Base-by-base conservation (phyloP, 176 grass and related monocot genomes). In the Aechmea fasciata region DNA sequence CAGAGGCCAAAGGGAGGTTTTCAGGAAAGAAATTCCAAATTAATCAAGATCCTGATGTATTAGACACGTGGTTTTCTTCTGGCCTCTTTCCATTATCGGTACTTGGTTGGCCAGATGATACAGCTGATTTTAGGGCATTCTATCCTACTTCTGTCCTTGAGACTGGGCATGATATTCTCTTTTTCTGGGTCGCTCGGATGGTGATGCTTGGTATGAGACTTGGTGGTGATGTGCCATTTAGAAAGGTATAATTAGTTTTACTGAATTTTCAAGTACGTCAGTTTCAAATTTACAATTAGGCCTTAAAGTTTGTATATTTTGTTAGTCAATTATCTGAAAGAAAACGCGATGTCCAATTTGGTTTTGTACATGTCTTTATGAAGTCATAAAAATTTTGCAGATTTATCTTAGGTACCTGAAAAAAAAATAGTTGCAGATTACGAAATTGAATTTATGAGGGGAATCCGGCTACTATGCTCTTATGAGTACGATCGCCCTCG, bases 171-270 rank as follows among this genome's bases (percentile, higher is more conserved):
- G 88, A 96, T 79, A 96, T 91, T 69, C 69, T 91, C 65, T 96
- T 96, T 63, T 96, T 91, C 65, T 91, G 88, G 92, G 92, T 96
- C 41, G 92, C 92, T 63, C 78, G 88, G 50, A 96, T 96, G 92
- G 92, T 96, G 50, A 91, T 96, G 92, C 69, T 96, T 61, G 92
- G 85, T 74, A 84, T 91, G 78, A 79, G 91, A 86, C 85, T 96
- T 73, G 83, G 88, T 22, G 92, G 85, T 22, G 78, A 96, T 64
- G 70, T 96, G 20, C 92, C 92, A 17, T 96, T 96, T 67, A 66
- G 80, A 73, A 91, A 96, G 92, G 92, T 96, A 89, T 41, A 61
- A 61, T 2, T 18, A 61, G 17, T 18, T 18, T 61, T 22, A 55
- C 15, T 55, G 52, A 55, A 55, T 15, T 61, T 61, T 61, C 15